Evolutionary conservation across 176 grass and related monocot genomes (phyloP), one percentile per base, ranked within the genome.

Genomic region (Carex scoparia): DNA sequence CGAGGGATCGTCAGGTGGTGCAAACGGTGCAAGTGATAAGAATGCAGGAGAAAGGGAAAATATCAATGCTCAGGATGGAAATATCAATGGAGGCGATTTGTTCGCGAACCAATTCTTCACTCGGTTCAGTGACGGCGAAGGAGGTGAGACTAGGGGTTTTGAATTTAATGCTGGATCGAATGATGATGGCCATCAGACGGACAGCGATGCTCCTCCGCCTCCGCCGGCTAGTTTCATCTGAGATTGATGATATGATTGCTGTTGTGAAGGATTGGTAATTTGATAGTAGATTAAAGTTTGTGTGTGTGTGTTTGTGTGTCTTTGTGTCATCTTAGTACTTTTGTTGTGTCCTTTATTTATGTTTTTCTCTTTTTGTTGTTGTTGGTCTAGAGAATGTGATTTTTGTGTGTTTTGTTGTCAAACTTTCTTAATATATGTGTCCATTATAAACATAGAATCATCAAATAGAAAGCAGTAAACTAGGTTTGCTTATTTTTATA

Each of bases 31-130:
- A 40, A 40, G 38, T 40, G 38, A 40, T 40, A 51, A 78, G 6
- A 33, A 14, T 83, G 62, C 40, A 3, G 23, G 81, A 54, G 81
- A 69, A 13, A 32, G 35, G 5, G 79, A 28, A 2, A 49, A 83
- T 40, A 40, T 38, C 37, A 38, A 38, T 53, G n/a, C 37, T 9
- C 55, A 61, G 13, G 61, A 62, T 64, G 56, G 40, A 19, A 63
- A 81, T 62, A 18, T 33, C 3, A 61, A 54, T 48, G 37, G 60
- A 11, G 42, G 64, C 23, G 81, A 66, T 19, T 53, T 65, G 44
- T 83, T 65, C 18, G 19, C 54, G 6, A 83, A 83, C 64, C 81
- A 83, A 30, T 83, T 83, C 81, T 83, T 83, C 61, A 83, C 81
- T 83, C 81, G 62, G 12, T 83, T 83, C 44, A 42, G 5, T 13